These are phyloP conservation scores for Tuber microsphaerosporum DNA, from an alignment of 495 filamentous ascomycete genomes.

Conservation along the genomic window DNA sequence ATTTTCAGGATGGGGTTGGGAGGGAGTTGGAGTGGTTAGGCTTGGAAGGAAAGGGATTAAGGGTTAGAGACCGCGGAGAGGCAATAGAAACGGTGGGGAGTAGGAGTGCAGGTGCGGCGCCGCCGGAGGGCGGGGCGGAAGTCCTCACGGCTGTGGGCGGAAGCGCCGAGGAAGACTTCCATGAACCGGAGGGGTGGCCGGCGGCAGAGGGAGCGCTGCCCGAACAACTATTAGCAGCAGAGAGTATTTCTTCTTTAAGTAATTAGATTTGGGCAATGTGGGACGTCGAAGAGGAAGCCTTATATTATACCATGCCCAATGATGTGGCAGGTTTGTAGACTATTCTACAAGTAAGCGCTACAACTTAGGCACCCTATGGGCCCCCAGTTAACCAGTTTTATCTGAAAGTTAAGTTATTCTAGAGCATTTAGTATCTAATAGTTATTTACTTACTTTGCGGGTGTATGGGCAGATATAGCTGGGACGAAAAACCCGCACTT, in stretches of 20 bases:
- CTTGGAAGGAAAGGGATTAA: constrained; percentile 19
- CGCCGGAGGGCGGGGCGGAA: neutral
- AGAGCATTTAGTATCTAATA: constrained; percentile 1
- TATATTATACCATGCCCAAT: neutral
- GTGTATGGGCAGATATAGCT: neutral
- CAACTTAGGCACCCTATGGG: neutral
- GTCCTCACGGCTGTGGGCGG: neutral
- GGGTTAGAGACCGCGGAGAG: constrained; percentile 8
- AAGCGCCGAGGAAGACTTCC: constrained; percentile 23
- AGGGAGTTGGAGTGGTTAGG: constrained; percentile 38
- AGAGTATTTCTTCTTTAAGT: neutral
- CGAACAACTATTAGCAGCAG: constrained; percentile 58
- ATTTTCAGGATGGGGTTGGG: constrained; percentile 38
- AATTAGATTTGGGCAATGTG: neutral
- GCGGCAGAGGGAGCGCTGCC: constrained; percentile 50
- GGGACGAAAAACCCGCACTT: neutral
- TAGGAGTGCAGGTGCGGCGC: constrained; percentile 1
- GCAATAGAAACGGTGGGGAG: neutral
- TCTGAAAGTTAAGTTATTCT: neutral
- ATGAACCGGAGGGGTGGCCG: constrained; percentile 43
- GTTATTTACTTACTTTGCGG: neutral
- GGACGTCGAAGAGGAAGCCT: neutral
- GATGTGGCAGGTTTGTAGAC: neutral
- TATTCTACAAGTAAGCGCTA: neutral
- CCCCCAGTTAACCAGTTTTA: neutral